Evolutionary conservation across 306 rosid species (phyloP), one percentile per base, ranked within the genome.

Genomic region (Cucurbita moschata): DNA sequence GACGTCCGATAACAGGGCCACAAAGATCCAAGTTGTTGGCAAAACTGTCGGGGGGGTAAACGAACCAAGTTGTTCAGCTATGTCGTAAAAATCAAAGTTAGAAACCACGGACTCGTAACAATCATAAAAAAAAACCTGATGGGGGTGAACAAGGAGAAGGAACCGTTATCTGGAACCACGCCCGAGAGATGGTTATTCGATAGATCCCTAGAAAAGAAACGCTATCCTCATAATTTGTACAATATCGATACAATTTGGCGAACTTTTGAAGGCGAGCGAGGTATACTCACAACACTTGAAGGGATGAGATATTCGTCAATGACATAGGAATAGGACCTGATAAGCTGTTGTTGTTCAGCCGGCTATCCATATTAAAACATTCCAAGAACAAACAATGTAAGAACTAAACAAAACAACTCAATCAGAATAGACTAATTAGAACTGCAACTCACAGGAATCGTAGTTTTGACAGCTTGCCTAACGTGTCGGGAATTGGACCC

Each of bases 321-420:
- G 99, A 73, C 99, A 94, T 84, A 30, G 99, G 99, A 83, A 94
- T 94, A 14, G 86, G 90, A 72, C 99, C 99, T 9, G 76, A 68
- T 89, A 94, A 47, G 84, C 96, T 94, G 89, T 91, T 94, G 90
- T 95, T 91, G 85, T 95, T 91, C 77, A 95, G 97, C 87, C 99
- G 97, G 40, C 99, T 94, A 89, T 85, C 84, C 98, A 87, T 86
- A 67, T 81, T 21, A 83, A 78, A 75, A 83, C 67, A 81, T 76
- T 77, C 51, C 62, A 80, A 82, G 68, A 78, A 77, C 71, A 77
- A 62, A 79, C 15, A 71, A 59, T 49, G 74, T 84, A 78, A 78
- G 77, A 83, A 79, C 80, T 64, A 40, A n/a, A 39, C 74, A 74
- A 70, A 72, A 16, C 59, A 77, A 46, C 38, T 43, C 39, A 26